A percentile compares a stretch with the other conserved stretches of the same genome.
Conservation (phyloP, 2,329 filamentous ascomycete species). For the Penicillium capsulatum region DNA sequence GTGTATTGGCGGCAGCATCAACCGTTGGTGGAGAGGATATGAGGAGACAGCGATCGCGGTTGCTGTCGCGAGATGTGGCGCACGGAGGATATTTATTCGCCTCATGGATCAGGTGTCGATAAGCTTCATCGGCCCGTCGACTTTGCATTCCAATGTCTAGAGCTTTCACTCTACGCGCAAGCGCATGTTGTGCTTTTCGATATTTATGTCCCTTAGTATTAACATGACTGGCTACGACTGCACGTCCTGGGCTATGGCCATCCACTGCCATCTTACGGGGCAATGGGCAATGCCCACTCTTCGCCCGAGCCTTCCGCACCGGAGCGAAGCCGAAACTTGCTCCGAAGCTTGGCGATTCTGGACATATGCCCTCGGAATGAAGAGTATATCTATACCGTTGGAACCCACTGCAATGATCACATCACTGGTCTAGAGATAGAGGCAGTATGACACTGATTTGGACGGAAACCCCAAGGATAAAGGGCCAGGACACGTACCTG, state of each 20-base stretch:
- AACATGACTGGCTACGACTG: too few relatives aligned
- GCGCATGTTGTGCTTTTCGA: too few relatives aligned
- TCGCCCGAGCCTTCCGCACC: conserved; percentile 3
- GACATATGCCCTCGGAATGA: background rate
- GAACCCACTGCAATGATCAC: background rate
- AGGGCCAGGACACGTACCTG: conserved; percentile 19
- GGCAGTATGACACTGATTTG: background rate
- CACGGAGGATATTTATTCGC: too few relatives aligned
- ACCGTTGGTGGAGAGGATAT: background rate
- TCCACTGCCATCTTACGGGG: too few relatives aligned
- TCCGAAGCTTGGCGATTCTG: conserved; percentile 1
- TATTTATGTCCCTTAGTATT: too few relatives aligned
- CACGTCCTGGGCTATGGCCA: too few relatives aligned
- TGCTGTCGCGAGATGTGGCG: background rate
- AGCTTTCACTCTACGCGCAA: too few relatives aligned
- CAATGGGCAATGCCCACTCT: background rate
- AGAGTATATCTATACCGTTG: too few relatives aligned
- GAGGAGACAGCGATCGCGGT: background rate
- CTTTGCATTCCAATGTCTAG: too few relatives aligned
- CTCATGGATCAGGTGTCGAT: too few relatives aligned
- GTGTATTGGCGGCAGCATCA: too few relatives aligned
- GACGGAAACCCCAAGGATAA: background rate
- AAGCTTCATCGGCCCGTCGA: too few relatives aligned
- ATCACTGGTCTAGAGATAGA: background rate
- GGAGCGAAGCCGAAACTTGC: conserved; percentile 2